Conservation (phyloP, 1,284 basidiomycete genomes). For the Tilletia walkeri region DNA sequence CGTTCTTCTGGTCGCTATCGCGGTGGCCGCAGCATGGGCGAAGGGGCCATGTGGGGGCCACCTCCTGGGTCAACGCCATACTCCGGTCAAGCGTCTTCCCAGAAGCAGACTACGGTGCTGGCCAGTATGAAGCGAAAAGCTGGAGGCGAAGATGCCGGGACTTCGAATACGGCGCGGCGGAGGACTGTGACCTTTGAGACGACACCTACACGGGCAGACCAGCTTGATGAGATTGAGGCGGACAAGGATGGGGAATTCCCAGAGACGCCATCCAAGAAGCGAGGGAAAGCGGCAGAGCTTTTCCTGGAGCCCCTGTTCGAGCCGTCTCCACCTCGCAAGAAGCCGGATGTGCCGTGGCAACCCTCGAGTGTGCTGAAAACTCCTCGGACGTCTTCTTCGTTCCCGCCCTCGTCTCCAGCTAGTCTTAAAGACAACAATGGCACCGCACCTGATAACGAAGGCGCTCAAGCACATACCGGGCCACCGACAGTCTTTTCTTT, state of each 20-base stretch:
- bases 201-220: background rate
- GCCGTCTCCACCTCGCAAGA: constrained; percentile 1
- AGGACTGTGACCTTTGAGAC: constrained; percentile 5
- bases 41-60: constrained; percentile 1
- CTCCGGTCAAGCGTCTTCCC: background rate
- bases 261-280: background rate
- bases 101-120: background rate
- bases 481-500: background rate
- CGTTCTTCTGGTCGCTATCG: background rate
- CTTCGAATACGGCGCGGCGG: background rate
- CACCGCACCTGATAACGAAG: constrained; percentile 61
- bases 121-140: background rate
- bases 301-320: background rate
- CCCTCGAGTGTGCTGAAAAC: background rate
- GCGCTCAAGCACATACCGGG: background rate
- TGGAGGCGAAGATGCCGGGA: background rate
- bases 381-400: constrained; percentile 1
- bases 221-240: background rate
- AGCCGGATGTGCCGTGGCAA: background rate
- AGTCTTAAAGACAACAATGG: background rate
- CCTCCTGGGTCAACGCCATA: background rate
- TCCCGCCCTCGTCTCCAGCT: background rate
- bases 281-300: background rate
- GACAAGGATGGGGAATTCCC: background rate
- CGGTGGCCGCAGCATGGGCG: constrained; percentile 10